Evolutionary conservation across 2,329 filamentous ascomycete genomes (phyloP), one percentile per base, ranked within the genome.

Genomic region (Aspergillus ibericus): DNA sequence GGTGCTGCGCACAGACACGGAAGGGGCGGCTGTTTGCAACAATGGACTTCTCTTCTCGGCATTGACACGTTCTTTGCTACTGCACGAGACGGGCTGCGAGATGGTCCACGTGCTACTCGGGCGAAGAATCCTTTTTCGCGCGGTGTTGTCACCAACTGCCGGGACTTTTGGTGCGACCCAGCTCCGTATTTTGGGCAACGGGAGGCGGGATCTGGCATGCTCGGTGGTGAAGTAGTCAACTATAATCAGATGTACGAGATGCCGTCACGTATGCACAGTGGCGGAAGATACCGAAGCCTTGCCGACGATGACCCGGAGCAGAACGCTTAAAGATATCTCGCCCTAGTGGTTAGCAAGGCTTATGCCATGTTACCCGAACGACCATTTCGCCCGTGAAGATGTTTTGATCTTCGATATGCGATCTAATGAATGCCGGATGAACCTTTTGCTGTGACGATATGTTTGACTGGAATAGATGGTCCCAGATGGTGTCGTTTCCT

Each of bases 91-190:
- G 91, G 90, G 0, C 87, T 88, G 5, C 67, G 71, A 59, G 77
- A 82, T 80, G 76, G 66, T 64, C 77, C 64, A 62, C 75, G 66
- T 59, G 70, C 66, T 77, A 82, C 64, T 63, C 81, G 82, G 56
- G 83, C 83, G 71, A 82, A 82, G 64, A 99, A 98, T 72, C 93
- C 93, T 0, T 99, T 93, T 75, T 93, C 88, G 58, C 83, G 87
- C 32, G 95, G 95, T 7, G 82, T 92, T 38, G 67, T 96, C n/a
- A 85, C 88, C 59, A 99, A 99, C 72, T 99, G 95, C 77, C 89
- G 86, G 65, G 96, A 99, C 75, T 99, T 99, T 74, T 98, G 93
- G 92, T 93, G 90, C 69, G 95, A 98, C 72, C 87, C 91, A 1
- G 88, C 90, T 2, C 90, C 93, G 0, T 75, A 96, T 16, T 93